Evolutionary conservation across 2,329 filamentous ascomycete species (phyloP), one percentile per base, ranked within the genome.

Genomic region (Zarea fungicola): DNA sequence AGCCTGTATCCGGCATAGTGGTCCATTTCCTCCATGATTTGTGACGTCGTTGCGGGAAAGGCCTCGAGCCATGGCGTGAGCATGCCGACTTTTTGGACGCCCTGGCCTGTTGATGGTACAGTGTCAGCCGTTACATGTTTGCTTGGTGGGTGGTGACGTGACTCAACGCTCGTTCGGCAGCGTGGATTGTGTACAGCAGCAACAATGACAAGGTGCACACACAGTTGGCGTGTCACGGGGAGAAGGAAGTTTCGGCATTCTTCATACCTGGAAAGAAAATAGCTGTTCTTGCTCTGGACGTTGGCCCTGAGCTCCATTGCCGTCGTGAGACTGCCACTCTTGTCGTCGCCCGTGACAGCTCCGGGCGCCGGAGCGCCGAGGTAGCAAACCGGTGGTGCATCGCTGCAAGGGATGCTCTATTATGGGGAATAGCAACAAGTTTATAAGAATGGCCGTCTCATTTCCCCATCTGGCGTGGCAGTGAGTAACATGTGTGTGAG

Each of bases 41-140:
- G 81, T 36, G 77, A 77, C 22, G 87, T 84, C 23, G 87, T 95
- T 47, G 71, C 66, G 11, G 92, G 92, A 65, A 96, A 97, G 51
- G 85, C 84, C 60, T 90, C 81, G 57, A 95, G 75, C 90, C 92
- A 96, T 37, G 89, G 84, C 28, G 77, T 81, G 50, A 88, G 76
- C 89, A 95, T 95, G 67, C 88, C 89, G 44, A 95, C 86, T 62
- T 87, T 84, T 65, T 95, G 89, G 16, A 95, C 89, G 57, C 89
- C 89, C 70, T 95, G 89, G 59, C 89, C 89, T 91, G 60, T 49
- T 18, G 29, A 2, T 23, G 13, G 42, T 16, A 43, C 11, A 14
- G n/a, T 29, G 46, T 36, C 34, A 48, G 13, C 13, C 16, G 34
- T 21, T 18, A 6, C 22, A 22, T 19, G 16, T 31, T 3, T 25